phyloP scores from a whole-genome alignment of 345 rosid genomes.

The Isatis tinctoria region DNA sequence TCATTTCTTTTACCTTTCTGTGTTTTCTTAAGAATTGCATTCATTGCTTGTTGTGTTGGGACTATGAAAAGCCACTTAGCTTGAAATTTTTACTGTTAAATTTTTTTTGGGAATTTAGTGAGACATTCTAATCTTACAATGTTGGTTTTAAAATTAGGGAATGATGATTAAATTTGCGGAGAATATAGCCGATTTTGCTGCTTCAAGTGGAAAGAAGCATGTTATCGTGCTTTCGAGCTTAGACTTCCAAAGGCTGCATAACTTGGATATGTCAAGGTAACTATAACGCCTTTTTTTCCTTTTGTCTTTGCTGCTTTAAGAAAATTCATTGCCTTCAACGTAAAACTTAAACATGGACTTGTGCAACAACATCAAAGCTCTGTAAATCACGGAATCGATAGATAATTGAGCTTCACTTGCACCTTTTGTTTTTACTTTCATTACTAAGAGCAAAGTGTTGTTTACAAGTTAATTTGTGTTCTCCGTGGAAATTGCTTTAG shows the following conservation, averaged over 20 bases:
- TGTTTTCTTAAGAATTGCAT: not conserved
- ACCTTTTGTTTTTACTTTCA: not conserved
- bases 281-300: not conserved
- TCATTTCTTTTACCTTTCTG: not conserved
- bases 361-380: not conserved
- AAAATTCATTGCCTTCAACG: not conserved
- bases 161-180: conserved; percentile 74
- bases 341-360: not conserved
- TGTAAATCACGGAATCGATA: not conserved
- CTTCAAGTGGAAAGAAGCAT: conserved; percentile 66
- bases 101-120: not conserved
- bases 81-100: not conserved
- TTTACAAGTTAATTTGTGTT: not conserved
- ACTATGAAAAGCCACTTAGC: not conserved
- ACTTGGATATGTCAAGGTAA: conserved; percentile 81
- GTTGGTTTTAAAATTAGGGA: conserved; percentile 45
- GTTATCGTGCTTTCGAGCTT: conserved; percentile 71
- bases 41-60: not conserved
- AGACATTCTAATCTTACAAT: not conserved
- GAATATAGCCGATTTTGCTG: conserved; percentile 78
- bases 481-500: conserved; percentile 35
- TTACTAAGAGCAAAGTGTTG: not conserved
- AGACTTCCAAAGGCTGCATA: conserved; percentile 85
- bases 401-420: not conserved
- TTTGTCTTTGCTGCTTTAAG: not conserved